These are phyloP conservation scores for Trametes polyzona DNA, from an alignment of 1,284 basidiomycete genomes.

Conservation along the genomic window DNA sequence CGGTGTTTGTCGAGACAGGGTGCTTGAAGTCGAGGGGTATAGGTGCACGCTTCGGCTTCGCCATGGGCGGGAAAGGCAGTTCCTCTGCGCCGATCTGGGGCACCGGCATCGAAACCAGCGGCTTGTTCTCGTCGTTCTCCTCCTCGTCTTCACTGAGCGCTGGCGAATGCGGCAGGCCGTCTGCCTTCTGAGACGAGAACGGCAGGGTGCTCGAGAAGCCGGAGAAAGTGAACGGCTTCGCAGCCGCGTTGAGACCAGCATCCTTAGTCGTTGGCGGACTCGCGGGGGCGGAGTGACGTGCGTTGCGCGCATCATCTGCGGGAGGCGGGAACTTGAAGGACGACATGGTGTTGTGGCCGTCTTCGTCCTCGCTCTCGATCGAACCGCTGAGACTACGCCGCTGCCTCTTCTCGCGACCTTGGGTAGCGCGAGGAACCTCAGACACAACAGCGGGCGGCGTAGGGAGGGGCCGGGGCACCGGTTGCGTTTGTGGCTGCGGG, in stretches of 20 bases:
- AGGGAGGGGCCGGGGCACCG: slow-evolving; percentile 35
- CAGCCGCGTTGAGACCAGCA: slow-evolving; percentile 41
- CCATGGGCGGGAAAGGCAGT: slow-evolving; percentile 39
- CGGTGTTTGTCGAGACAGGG: slow-evolving; percentile 70
- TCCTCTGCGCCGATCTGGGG: slow-evolving; percentile 31
- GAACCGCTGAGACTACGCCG: slow-evolving; percentile 49
- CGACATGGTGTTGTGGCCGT: slow-evolving; percentile 54
- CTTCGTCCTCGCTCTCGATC: slow-evolving; percentile 52
- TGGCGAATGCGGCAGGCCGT: slow-evolving; percentile 16
- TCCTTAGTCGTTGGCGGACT: slow-evolving; percentile 37
- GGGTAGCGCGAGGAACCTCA: slow-evolving; percentile 41
- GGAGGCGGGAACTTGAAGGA: slow-evolving; percentile 76
- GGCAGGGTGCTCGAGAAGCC: slow-evolving; percentile 43
- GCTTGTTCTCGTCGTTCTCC: slow-evolving; percentile 30
- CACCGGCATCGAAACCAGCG: slow-evolving; percentile 22
- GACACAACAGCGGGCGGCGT: slow-evolving; percentile 37
- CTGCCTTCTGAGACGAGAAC: slow-evolving; percentile 14
- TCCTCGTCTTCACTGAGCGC: slow-evolving; percentile 27
- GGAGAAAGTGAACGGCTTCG: slow-evolving; percentile 69
- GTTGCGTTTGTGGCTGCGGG: slow-evolving; percentile 38
- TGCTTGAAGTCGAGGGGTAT: slow-evolving; percentile 83
- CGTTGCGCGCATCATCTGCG: slow-evolving; percentile 51
- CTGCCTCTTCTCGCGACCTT: slow-evolving; percentile 79
- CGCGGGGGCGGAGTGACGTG: slow-evolving; percentile 50
- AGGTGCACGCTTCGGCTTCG: slow-evolving; percentile 68